These are phyloP conservation scores for Russula foetens DNA, from an alignment of 768 basidiomycete genomes.

Conservation along the genomic window DNA sequence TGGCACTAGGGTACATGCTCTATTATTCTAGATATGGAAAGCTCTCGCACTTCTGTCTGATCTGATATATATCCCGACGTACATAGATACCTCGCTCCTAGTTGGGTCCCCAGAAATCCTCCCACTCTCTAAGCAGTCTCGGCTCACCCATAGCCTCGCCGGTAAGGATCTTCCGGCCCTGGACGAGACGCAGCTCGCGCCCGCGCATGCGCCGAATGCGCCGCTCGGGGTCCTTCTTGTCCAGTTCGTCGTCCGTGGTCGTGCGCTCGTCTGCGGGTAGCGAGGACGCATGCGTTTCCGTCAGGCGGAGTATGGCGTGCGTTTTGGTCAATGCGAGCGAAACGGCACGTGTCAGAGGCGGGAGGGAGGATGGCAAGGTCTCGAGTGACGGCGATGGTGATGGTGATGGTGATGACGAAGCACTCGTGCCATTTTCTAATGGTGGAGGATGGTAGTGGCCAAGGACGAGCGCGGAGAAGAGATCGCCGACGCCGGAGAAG, in stretches of 20 bases:
- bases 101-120: conserved; percentile 3
- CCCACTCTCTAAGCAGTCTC: conserved; percentile 4
- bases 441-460: conserved; percentile 48
- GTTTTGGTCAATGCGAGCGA: conserved; percentile 68
- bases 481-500: conserved; percentile 94
- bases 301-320: conserved; percentile 59
- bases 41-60: not conserved
- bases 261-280: conserved; percentile 53
- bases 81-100: not conserved
- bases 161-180: conserved; percentile 60
- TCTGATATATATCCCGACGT: too few relatives aligned
- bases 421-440: not conserved
- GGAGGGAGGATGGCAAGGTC: conserved; percentile 23
- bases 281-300: conserved; percentile 45
- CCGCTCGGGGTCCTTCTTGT: conserved; percentile 54
- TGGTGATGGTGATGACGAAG: conserved; percentile 6
- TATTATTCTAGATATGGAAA: not conserved
- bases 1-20: not conserved
- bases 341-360: conserved; percentile 50
- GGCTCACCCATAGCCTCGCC: conserved; percentile 10
- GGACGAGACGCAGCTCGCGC: conserved; percentile 78
- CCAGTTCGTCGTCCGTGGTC: conserved; percentile 72
- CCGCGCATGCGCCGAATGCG: conserved; percentile 69
- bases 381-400: too few relatives aligned
- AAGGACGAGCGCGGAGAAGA: conserved; percentile 88